Conservation (phyloP, 2,329 filamentous ascomycete species). For the Botrytis elliptica region DNA sequence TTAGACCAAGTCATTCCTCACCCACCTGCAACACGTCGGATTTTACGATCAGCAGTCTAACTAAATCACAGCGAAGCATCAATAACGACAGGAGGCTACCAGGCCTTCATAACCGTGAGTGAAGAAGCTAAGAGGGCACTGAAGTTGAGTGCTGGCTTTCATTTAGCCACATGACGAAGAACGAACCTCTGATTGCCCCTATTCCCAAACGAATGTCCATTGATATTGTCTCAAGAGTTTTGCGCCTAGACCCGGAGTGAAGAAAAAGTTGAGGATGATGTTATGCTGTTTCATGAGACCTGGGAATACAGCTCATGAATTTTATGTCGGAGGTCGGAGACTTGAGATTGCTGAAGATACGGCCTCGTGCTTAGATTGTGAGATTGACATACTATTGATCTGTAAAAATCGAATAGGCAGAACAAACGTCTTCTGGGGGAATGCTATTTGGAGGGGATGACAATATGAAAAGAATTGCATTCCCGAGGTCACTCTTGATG, state of each 20-base stretch:
- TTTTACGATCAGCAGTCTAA: not conserved
- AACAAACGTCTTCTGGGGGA: not conserved
- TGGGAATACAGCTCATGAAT: not conserved
- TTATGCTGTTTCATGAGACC: not conserved
- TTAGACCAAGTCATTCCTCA: not conserved
- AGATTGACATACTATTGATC: not conserved
- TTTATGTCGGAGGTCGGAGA: slow-evolving; percentile 9
- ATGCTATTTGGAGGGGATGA: not conserved
- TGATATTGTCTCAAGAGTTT: not conserved
- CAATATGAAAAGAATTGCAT: not conserved
- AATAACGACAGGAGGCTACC: not conserved
- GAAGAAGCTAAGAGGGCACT: too few species aligned
- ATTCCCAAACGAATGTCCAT: not conserved
- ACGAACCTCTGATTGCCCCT: not conserved
- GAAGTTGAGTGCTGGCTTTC: not conserved
- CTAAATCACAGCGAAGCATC: not conserved
- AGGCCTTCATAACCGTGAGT: not conserved
- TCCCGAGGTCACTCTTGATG: not conserved
- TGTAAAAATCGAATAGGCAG: not conserved
- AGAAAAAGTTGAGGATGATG: not conserved
- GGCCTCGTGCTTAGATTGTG: not conserved
- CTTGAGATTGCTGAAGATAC: not conserved
- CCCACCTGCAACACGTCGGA: not conserved
- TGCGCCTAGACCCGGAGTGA: not conserved
- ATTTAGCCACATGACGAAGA: not conserved